These are phyloP conservation scores for Amauroascus niger DNA, from an alignment of 2,329 filamentous ascomycete species.

Conservation along the genomic window DNA sequence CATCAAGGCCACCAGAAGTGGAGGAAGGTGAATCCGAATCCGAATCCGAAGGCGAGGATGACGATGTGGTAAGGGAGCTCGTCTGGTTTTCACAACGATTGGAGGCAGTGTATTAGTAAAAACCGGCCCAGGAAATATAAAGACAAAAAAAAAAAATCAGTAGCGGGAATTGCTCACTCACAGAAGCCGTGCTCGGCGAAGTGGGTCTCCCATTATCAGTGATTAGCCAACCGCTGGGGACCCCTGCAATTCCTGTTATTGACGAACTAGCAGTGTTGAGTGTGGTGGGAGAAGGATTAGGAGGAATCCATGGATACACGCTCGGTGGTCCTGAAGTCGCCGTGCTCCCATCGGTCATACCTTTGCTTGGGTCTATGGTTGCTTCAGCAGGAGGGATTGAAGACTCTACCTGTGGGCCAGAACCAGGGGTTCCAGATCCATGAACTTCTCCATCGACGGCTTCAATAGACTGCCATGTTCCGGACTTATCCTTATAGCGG, in stretches of 20 bases:
- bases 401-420: constrained; percentile 33
- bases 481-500: constrained; percentile 66
- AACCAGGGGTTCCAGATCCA: constrained; percentile 48
- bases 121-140: background rate
- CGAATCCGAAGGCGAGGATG: constrained; percentile 5
- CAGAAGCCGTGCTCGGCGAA: constrained; percentile 57
- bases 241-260: constrained; percentile 39
- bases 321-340: background rate
- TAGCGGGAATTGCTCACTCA: constrained; percentile 48
- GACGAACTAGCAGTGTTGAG: constrained; percentile 38
- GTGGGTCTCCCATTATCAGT: constrained; percentile 63
- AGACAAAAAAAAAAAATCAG: background rate
- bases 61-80: constrained; percentile 18
- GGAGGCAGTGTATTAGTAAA: background rate
- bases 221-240: constrained; percentile 75
- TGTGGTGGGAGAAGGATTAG: constrained; percentile 52
- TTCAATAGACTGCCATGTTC: constrained; percentile 71
- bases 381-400: constrained; percentile 53
- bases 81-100: constrained; percentile 14
- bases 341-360: constrained; percentile 3
- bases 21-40: constrained; percentile 10
- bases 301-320: constrained; percentile 6
- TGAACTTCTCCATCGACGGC: constrained; percentile 71
- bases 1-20: constrained; percentile 18
- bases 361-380: constrained; percentile 37